Evolutionary conservation across 2,329 filamentous ascomycete genomes (phyloP), one percentile per base, ranked within the genome.

Genomic region (Xylariaceae sp.): DNA sequence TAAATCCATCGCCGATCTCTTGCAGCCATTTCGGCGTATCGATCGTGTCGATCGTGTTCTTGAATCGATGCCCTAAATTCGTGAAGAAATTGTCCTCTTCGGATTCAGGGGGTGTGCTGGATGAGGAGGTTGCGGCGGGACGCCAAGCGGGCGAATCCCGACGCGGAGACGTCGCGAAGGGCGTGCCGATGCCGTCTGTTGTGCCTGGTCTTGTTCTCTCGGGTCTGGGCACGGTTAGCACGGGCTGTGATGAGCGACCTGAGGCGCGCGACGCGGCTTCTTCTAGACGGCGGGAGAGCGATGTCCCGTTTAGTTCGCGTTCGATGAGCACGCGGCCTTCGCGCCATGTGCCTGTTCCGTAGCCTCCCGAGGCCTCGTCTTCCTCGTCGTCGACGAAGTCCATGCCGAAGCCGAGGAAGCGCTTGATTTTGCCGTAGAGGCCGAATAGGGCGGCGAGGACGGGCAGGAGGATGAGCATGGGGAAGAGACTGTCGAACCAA

Each of bases 261-360:
- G 62, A 66, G 48, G 70, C 66, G 48, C 75, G 68, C 53, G 74
- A 69, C 59, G 76, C 70, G 30, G 76, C 74, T 53, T 78, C 76
- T 41, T 78, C 75, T 15, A 79, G 75, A 53, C 80, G 76, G 60
- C 79, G 76, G 53, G 81, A 75, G 48, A 82, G 78, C 2, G 82
- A 82, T 41, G 80, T 82, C 11, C 88, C 88, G 61, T 87, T 85
- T 6, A 92, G 74, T 71, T 97, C 94, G 34, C 90, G 85, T 64
- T 96, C 90, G 63, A 99, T 96, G 34, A 99, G 82, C 53, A 92
- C 88, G 54, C 91, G 84, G 2, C 94, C 94, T 75, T 97, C 94
- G 51, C 92, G 85, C 94, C 93, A 97, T 1, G 88, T 88, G 1
- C 90, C 90, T 0, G 87, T 86, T 11, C 91, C 91, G 64, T 88